Conservation (phyloP, 768 basidiomycete genomes). For the Austroboletus eburneus region DNA sequence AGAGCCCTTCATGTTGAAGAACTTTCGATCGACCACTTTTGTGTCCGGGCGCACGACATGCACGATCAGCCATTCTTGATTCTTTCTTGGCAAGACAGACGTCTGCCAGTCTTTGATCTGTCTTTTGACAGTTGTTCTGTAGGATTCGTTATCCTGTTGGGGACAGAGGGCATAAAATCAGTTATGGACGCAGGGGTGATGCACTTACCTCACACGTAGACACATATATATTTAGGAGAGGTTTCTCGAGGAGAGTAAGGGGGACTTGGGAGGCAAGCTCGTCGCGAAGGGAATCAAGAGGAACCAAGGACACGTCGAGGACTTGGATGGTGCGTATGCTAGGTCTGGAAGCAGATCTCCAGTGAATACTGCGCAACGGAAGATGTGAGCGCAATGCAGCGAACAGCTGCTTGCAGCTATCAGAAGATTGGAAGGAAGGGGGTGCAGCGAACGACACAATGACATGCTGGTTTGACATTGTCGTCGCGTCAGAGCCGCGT, state of each 20-base stretch:
- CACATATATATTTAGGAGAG: slow-evolving; percentile 82
- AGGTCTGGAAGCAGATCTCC: slow-evolving; percentile 74
- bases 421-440: slow-evolving; percentile 59
- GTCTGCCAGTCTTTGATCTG: slow-evolving; percentile 94
- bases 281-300: slow-evolving; percentile 64
- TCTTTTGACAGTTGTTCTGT: slow-evolving; percentile 71
- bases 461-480: slow-evolving; percentile 46
- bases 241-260: slow-evolving; percentile 76
- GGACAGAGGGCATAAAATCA: slow-evolving; percentile 7
- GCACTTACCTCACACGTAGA: slow-evolving; percentile 81
- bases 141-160: slow-evolving; percentile 60
- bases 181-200: neutral
- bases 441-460: slow-evolving; percentile 68
- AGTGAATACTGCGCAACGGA: slow-evolving; percentile 88
- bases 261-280: slow-evolving; percentile 75
- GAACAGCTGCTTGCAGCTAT: slow-evolving; percentile 69
- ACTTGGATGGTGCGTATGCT: slow-evolving; percentile 85
- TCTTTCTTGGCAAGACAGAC: slow-evolving; percentile 58
- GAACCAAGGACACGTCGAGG: slow-evolving; percentile 70
- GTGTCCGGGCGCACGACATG: slow-evolving; percentile 77
- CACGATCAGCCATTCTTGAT: slow-evolving; percentile 92
- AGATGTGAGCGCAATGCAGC: slow-evolving; percentile 63
- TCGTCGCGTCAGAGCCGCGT: slow-evolving; percentile 11
- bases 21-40: slow-evolving; percentile 53
- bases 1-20: slow-evolving; percentile 81